These are phyloP conservation scores for Myriosclerotinia curreyana DNA, from an alignment of 2,329 filamentous ascomycete species.

Conservation along the genomic window DNA sequence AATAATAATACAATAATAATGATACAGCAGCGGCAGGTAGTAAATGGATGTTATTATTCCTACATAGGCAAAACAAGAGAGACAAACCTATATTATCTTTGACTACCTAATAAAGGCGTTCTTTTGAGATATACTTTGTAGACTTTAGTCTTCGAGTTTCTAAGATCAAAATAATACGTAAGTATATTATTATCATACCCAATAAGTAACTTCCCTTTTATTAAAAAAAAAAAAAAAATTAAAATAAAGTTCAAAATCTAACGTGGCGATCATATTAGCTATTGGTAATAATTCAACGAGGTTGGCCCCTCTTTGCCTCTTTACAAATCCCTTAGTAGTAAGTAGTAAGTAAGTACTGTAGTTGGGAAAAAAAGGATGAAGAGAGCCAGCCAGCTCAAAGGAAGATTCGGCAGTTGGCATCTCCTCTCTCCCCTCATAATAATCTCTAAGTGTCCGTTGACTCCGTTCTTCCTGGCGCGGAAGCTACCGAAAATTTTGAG, in stretches of 20 bases:
- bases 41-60: too few relatives aligned
- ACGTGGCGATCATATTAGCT: neutral
- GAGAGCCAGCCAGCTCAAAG: too few relatives aligned
- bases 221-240: too few relatives aligned
- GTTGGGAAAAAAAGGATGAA: neutral
- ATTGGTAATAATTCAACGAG: slow-evolving; percentile 11
- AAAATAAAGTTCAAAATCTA: neutral
- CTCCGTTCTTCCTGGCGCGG: neutral
- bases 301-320: slow-evolving; percentile 9
- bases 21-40: neutral
- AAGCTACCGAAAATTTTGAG: neutral
- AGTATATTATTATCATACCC: too few relatives aligned
- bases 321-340: too few relatives aligned
- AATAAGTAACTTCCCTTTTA: neutral
- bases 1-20: too few relatives aligned
- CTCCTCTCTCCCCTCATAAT: neutral
- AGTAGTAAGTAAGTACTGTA: too few relatives aligned
- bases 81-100: neutral
- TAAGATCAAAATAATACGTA: neutral
- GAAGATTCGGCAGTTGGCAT: neutral
- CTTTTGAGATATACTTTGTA: too few relatives aligned
- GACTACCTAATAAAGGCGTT: too few relatives aligned
- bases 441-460: neutral
- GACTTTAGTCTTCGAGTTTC: too few relatives aligned
- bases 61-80: slow-evolving; percentile 3